phyloP scores from a whole-genome alignment of 2,329 filamentous ascomycete genomes.

The Aphanocladium album region DNA sequence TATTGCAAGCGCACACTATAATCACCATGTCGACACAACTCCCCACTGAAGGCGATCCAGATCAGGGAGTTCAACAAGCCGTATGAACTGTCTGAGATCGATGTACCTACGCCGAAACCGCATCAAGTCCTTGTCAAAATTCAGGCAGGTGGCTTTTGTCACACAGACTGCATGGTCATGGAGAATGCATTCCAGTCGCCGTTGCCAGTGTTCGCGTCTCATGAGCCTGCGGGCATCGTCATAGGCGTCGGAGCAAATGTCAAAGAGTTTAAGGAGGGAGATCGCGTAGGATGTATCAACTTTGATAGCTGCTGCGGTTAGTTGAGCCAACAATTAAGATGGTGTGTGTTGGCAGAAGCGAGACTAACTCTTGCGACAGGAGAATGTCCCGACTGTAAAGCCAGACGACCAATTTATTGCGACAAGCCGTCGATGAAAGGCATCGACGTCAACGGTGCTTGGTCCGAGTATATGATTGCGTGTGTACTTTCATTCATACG shows the following conservation, averaged over 20 bases:
- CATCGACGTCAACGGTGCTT: constrained; percentile 11
- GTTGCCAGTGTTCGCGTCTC: constrained; percentile 13
- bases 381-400: constrained; percentile 12
- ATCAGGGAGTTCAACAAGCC: constrained; percentile 12
- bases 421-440: constrained; percentile 14
- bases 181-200: constrained; percentile 12
- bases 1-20: no score
- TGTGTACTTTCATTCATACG: neutral
- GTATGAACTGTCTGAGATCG: constrained; percentile 10
- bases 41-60: constrained; percentile 9
- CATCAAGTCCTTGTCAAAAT: constrained; percentile 15
- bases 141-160: constrained; percentile 15
- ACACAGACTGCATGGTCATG: constrained; percentile 16
- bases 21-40: neutral
- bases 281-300: constrained; percentile 14
- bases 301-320: constrained; percentile 14
- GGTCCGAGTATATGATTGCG: constrained; percentile 16
- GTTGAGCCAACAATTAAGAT: neutral
- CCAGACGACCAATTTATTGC: constrained; percentile 12
- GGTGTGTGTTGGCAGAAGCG: neutral
- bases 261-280: neutral
- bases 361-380: neutral
- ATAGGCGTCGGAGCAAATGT: constrained; percentile 1
- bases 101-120: constrained; percentile 11
- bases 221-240: constrained; percentile 12